Conservation (phyloP, 805 yeast genomes). For the Metschnikowia borealis region DNA sequence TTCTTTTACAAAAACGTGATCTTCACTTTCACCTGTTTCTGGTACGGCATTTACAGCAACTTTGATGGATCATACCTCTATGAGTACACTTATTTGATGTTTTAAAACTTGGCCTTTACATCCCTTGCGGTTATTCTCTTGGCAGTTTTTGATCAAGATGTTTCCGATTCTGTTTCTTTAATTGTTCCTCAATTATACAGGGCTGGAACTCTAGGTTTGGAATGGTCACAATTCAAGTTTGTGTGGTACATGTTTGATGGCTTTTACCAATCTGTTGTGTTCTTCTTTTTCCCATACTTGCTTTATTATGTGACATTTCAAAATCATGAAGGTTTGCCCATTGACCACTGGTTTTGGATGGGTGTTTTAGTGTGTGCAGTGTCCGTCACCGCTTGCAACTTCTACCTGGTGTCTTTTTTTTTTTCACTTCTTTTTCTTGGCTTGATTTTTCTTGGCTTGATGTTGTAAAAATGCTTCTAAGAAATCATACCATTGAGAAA, state of each 20-base stretch:
- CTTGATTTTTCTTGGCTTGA: no score
- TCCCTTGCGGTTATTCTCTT: slow-evolving; percentile 75
- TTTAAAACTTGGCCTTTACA: slow-evolving; percentile 78
- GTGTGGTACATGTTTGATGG: slow-evolving; percentile 76
- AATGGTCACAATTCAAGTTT: slow-evolving; percentile 68
- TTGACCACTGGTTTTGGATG: slow-evolving; percentile 68
- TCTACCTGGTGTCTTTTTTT: no score
- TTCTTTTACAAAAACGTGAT: slow-evolving; percentile 78
- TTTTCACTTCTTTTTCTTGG: no score
- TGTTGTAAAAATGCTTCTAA: no score
- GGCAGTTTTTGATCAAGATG: slow-evolving; percentile 81
- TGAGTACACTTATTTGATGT: slow-evolving; percentile 76
- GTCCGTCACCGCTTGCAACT: slow-evolving; percentile 60
- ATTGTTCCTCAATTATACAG: slow-evolving; percentile 73
- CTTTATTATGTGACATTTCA: slow-evolving; percentile 30
- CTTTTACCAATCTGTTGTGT: slow-evolving; percentile 65
- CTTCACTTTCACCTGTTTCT: slow-evolving; percentile 68
- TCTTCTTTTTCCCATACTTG: slow-evolving; percentile 72
- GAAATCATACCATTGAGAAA: no score
- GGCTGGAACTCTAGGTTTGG: slow-evolving; percentile 66
- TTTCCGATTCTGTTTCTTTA: slow-evolving; percentile 61
- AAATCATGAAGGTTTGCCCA: slow-evolving; percentile 49
- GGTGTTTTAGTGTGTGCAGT: slow-evolving; percentile 61
- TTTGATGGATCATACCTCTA: slow-evolving; percentile 78
- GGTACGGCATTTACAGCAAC: slow-evolving; percentile 72